Conservation (phyloP, 305 asterid genomes). For the Solanum chacoense region DNA sequence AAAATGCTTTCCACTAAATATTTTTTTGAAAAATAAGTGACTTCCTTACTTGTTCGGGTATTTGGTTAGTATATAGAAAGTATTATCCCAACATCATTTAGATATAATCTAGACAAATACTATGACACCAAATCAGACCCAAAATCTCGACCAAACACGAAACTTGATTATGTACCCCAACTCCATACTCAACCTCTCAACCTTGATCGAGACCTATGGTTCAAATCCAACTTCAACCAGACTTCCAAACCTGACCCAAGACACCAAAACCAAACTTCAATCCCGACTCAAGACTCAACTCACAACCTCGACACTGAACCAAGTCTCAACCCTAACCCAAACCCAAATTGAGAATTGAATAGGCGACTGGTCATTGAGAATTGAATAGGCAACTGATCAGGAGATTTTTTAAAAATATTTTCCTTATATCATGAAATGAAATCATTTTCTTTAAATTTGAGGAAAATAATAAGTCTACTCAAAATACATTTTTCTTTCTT, state of each 20-base stretch:
- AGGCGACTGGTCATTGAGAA: no score
- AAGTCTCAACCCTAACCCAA: neutral
- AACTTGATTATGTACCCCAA: neutral
- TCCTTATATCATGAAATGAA: neutral
- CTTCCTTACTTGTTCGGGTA: neutral
- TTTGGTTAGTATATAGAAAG: neutral
- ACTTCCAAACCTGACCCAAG: neutral
- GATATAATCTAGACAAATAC: neutral
- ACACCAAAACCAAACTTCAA: neutral
- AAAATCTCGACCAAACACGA: neutral
- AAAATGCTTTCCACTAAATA: neutral
- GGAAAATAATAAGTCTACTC: neutral
- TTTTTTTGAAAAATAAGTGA: neutral
- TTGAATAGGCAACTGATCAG: neutral
- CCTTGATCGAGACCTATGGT: neutral
- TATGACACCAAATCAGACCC: neutral
- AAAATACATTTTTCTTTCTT: neutral
- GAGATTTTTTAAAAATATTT: neutral
- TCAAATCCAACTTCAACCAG: neutral
- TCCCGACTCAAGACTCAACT: neutral
- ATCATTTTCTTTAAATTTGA: neutral
- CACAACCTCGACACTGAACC: neutral
- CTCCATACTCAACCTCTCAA: neutral
- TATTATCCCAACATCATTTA: neutral
- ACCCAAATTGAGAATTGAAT: neutral